Evolutionary conservation across 768 basidiomycete genomes (phyloP).

Genomic region (Naganishia onofrii): DNA sequence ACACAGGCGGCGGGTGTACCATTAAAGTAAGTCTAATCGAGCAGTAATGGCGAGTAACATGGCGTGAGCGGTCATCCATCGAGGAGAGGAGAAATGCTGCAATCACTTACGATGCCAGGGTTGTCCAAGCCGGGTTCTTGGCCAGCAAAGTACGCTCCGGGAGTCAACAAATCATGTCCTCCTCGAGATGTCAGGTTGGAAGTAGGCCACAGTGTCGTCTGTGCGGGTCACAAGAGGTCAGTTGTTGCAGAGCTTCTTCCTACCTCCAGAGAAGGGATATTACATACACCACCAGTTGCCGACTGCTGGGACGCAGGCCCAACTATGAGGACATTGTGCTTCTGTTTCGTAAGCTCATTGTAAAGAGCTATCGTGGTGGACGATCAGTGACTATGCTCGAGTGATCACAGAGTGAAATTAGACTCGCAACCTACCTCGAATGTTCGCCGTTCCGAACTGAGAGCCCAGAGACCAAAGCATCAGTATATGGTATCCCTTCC

Average conservation of each 20-base stretch:
- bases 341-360: conserved; percentile 23
- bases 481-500: not conserved
- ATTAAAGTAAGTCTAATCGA: conserved; percentile 27
- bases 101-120: conserved; percentile 17
- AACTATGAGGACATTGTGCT: conserved; percentile 24
- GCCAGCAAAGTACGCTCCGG: conserved; percentile 20
- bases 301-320: conserved; percentile 25
- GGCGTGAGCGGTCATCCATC: not conserved
- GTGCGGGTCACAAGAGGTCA: no score
- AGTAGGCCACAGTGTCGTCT: conserved; percentile 29
- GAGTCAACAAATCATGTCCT: conserved; percentile 2
- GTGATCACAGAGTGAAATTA: not conserved
- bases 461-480: not conserved
- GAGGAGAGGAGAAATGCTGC: no score
- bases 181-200: conserved; percentile 21
- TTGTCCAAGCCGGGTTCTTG: conserved; percentile 16
- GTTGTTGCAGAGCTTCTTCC: not conserved
- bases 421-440: conserved; percentile 5
- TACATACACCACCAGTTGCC: conserved; percentile 21
- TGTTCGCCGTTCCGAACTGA: conserved; percentile 26
- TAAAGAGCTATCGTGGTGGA: not conserved
- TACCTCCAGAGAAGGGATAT: not conserved
- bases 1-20: conserved; percentile 31
- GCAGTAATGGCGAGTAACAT: not conserved
- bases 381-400: not conserved